Conservation (phyloP, 768 basidiomycete species). For the Phlebiopsis flavidoalba region DNA sequence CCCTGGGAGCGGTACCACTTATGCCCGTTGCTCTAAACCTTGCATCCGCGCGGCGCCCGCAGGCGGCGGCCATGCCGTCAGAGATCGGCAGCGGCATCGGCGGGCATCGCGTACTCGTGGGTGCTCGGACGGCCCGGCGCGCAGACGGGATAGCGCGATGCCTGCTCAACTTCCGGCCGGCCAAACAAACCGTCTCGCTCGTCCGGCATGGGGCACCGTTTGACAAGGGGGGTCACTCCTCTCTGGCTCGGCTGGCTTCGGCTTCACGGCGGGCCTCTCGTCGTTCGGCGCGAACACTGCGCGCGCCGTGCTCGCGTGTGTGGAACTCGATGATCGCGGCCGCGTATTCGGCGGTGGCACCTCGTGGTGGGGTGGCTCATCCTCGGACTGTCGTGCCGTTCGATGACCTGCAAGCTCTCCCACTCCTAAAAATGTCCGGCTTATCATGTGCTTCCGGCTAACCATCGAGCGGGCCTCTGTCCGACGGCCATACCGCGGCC, state of each 20-base stretch:
- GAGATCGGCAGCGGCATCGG: conserved; percentile 84
- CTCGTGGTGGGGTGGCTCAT: conserved; percentile 81
- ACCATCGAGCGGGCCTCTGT: no score
- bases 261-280: conserved; percentile 89
- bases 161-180: conserved; percentile 77
- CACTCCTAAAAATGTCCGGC: no score
- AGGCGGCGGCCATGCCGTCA: conserved; percentile 86
- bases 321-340: conserved; percentile 89
- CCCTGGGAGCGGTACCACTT: no score
- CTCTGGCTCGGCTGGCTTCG: conserved; percentile 87
- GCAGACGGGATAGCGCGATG: conserved; percentile 67
- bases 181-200: conserved; percentile 80
- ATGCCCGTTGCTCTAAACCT: no score
- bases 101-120: conserved; percentile 82
- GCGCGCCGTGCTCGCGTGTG: conserved; percentile 75
- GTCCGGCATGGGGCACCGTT: conserved; percentile 83
- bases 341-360: conserved; percentile 77
- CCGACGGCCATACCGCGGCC: no score
- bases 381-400: conserved; percentile 73
- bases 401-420: no score
- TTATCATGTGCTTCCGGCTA: no score
- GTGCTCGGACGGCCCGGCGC: conserved; percentile 79
- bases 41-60: neutral
- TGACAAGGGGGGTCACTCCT: no score
- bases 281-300: conserved; percentile 82